These are phyloP conservation scores for Quercus phellos DNA, from an alignment of 331 rosid genomes.

Conservation along the genomic window DNA sequence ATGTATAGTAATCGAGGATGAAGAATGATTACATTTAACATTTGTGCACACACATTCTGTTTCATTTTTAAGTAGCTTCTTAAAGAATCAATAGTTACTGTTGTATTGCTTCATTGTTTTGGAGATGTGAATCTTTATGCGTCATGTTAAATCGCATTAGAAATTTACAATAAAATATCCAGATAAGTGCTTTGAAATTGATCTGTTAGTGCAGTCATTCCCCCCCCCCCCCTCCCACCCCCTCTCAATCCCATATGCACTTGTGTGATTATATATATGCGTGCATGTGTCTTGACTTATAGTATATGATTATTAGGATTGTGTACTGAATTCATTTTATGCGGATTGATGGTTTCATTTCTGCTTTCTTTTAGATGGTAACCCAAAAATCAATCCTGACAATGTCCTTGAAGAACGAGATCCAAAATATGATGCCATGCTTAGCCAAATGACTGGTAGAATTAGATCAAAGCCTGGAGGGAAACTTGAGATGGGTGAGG, in stretches of 20 bases:
- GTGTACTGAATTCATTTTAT: background rate
- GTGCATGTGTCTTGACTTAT: background rate
- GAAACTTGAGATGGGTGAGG: constrained; percentile 92
- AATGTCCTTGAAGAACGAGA: constrained; percentile 74
- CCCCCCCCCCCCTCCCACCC: too few relatives aligned
- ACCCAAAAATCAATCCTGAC: constrained; percentile 37
- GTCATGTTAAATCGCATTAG: too few relatives aligned
- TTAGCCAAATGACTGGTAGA: constrained; percentile 82
- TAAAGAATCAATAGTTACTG: too few relatives aligned
- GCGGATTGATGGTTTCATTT: constrained; percentile 25
- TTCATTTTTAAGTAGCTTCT: too few relatives aligned
- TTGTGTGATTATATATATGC: background rate
- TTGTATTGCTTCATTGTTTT: too few relatives aligned
- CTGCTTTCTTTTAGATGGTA: constrained; percentile 34
- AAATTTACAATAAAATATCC: background rate
- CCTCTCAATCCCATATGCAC: too few relatives aligned
- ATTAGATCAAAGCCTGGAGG: constrained; percentile 83
- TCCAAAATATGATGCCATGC: constrained; percentile 79
- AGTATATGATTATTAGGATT: background rate
- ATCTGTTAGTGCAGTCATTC: too few relatives aligned
- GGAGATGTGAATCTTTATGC: too few relatives aligned
- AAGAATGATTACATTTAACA: too few relatives aligned
- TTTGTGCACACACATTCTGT: too few relatives aligned
- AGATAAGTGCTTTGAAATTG: background rate
- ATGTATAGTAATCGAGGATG: too few relatives aligned